Base-by-base conservation (phyloP, 2,329 filamentous ascomycete genomes). In the Scolecobasidium constrictum region DNA sequence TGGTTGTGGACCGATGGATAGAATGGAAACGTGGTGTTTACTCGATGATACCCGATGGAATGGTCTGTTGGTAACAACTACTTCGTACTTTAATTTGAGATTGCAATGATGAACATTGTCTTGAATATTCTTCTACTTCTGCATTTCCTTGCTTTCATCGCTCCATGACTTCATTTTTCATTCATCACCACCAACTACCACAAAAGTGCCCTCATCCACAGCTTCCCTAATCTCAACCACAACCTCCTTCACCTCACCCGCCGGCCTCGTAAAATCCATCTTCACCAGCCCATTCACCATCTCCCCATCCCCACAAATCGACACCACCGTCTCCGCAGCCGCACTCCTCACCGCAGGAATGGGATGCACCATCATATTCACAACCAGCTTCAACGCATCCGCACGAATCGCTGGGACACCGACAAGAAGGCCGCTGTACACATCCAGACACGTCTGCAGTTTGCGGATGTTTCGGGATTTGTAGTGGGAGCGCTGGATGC, bases 391-490 rank as follows among this genome's bases (percentile, higher is more conserved):
- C 42, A 78, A 60, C 3, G 81, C 82, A 16, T 73, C 71, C 45
- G 67, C 66, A 6, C 65, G 62, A 5, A 75, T 62, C 1, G 65
- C 64, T 18, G 66, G 61, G n/a, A 72, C 58, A n/a, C 56, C 53
- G 3, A 77, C 76, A 19, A 94, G 63, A n/a, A 31, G 26, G 1
- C 77, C 78, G 3, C 79, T 75, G 60, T 95, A 96, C 11, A 92
- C 74, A 53, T 81, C 82, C 47, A 93, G 67, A 17, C 84, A 86
- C 1, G 86, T 83, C 56, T 86, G 76, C 1, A 96, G 70, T 59
- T 92, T 90, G 40, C 80, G 75, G 35, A 94, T 75, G 57, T 86
- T 92, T 16, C 81, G 78, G 1, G 82, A 83, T 62, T 88, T 90
- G 66, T 83, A 88, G 49, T 88, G 83, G 1, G 83, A 74, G 59